These are phyloP conservation scores for Apiospora aurea DNA, from an alignment of 2,329 filamentous ascomycete genomes.

Conservation along the genomic window DNA sequence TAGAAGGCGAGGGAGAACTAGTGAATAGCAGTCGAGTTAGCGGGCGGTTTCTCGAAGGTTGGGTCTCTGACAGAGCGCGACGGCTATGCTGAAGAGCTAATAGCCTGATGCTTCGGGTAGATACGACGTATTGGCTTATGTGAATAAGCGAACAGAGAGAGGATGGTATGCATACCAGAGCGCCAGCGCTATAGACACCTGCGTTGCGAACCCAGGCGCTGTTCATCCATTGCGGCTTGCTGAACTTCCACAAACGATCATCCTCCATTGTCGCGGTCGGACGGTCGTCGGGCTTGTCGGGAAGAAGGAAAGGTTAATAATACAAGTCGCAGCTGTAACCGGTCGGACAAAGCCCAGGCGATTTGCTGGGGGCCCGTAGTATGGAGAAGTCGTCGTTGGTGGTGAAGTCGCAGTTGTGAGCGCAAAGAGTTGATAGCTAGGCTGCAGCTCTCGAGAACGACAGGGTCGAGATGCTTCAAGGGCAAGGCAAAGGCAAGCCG, in stretches of 20 bases:
- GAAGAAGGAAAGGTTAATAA: neutral
- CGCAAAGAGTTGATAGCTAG: slow-evolving; percentile 14
- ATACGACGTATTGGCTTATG: neutral
- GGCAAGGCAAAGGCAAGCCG: neutral
- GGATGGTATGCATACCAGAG: slow-evolving; percentile 57
- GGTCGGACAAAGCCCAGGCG: neutral
- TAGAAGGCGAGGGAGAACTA: slow-evolving; percentile 75
- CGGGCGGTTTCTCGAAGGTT: slow-evolving; percentile 26
- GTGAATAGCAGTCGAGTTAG: neutral
- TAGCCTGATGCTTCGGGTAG: neutral
- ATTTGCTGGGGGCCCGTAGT: neutral
- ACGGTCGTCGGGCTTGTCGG: neutral
- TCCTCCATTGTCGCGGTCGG: slow-evolving; percentile 60
- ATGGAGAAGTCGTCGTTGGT: slow-evolving; percentile 5
- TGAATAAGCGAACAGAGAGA: neutral
- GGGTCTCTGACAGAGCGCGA: neutral
- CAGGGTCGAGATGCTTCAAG: slow-evolving; percentile 11
- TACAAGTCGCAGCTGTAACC: neutral
- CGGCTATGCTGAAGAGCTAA: neutral
- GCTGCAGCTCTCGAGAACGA: neutral
- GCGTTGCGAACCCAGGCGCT: slow-evolving; percentile 68
- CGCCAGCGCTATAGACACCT: slow-evolving; percentile 69
- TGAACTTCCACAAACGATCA: slow-evolving; percentile 72
- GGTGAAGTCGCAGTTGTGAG: slow-evolving; percentile 5
- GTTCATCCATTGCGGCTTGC: slow-evolving; percentile 71